These are phyloP conservation scores for Alopecurus myosuroides DNA, from an alignment of 176 grass and related monocot species.

Conservation along the genomic window DNA sequence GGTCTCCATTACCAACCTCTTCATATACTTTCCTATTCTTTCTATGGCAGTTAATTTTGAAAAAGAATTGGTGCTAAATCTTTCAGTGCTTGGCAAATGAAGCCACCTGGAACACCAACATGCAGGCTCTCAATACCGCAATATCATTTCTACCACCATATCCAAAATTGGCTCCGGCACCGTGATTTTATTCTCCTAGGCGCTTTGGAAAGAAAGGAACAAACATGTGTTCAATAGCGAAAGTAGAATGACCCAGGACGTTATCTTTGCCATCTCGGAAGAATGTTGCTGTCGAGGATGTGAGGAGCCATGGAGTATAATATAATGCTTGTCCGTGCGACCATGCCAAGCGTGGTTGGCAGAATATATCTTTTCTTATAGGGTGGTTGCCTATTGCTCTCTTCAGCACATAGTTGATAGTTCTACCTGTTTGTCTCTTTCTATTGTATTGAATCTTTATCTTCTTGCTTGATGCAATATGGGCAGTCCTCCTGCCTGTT, in stretches of 20 bases:
- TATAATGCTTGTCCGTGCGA: not conserved
- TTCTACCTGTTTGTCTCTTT: not conserved
- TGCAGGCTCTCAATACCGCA: not conserved
- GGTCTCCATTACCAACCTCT: not conserved
- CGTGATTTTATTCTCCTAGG: not conserved
- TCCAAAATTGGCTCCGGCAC: not conserved
- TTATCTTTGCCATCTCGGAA: not conserved
- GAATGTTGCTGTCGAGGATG: not conserved
- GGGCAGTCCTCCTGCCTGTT: not conserved
- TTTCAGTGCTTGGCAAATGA: not conserved
- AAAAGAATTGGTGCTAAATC: not conserved
- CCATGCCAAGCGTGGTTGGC: not conserved
- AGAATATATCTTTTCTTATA: not conserved
- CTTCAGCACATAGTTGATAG: not conserved
- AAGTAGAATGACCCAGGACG: not conserved
- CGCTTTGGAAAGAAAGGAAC: not conserved
- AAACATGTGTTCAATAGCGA: not conserved
- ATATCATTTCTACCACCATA: not conserved
- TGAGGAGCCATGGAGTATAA: not conserved
- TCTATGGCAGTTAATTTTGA: not conserved
- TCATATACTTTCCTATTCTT: not conserved
- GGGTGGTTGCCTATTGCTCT: not conserved
- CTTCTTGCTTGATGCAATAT: not conserved
- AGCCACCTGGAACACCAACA: not conserved
- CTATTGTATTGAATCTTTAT: not conserved